Conservation (phyloP, 805 yeast genomes). For the Pichia sporocuriosa region DNA sequence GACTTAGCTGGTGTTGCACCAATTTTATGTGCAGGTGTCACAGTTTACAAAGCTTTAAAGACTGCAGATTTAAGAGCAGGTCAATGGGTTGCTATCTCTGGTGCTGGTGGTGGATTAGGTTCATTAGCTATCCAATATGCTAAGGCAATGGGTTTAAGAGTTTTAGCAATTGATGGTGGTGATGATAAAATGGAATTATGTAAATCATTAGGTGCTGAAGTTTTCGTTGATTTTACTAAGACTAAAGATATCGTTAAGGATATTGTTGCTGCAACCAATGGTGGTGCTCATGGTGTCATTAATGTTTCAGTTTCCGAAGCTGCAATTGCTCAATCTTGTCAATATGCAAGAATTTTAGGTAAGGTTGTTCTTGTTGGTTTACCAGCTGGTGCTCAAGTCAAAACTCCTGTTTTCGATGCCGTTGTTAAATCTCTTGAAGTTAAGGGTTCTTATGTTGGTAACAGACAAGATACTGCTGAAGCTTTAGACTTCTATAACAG, state of each 20-base stretch:
- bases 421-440: constrained; percentile 68
- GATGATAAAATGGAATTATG: constrained; percentile 52
- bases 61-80: constrained; percentile 68
- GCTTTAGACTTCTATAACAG: constrained; percentile 65
- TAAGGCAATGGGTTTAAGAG: constrained; percentile 66
- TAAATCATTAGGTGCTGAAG: constrained; percentile 56
- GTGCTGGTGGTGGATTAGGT: constrained; percentile 82
- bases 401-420: constrained; percentile 62
- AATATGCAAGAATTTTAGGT: constrained; percentile 54
- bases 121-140: constrained; percentile 72
- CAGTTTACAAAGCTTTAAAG: constrained; percentile 85
- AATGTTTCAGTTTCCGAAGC: constrained; percentile 53
- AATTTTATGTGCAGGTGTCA: constrained; percentile 83
- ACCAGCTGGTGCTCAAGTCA: constrained; percentile 72
- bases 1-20: constrained; percentile 76
- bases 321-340: constrained; percentile 49
- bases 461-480: constrained; percentile 79
- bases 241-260: constrained; percentile 37
- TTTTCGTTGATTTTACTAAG: constrained; percentile 47
- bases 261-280: constrained; percentile 37
- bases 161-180: constrained; percentile 70
- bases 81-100: constrained; percentile 68
- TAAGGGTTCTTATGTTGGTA: constrained; percentile 82
- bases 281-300: constrained; percentile 61
- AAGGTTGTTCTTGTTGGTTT: constrained; percentile 60